phyloP scores from a whole-genome alignment of 2,329 filamentous ascomycete genomes.

The Ascochyta pisi region DNA sequence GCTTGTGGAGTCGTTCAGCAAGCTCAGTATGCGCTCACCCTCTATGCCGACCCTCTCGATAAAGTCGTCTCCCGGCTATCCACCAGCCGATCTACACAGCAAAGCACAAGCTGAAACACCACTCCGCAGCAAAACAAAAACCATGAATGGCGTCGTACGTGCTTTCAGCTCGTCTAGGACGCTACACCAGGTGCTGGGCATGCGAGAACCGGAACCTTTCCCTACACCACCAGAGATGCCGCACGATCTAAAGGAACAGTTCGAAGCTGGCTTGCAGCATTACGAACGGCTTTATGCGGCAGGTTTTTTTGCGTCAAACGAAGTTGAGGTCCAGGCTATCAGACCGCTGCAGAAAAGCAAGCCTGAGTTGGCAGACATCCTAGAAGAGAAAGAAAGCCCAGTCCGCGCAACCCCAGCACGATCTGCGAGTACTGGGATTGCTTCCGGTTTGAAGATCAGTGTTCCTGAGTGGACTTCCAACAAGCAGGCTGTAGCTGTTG shows the following conservation, averaged over 20 bases:
- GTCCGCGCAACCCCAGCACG: background rate
- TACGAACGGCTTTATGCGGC: background rate
- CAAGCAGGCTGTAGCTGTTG: background rate
- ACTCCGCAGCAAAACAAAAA: constrained; percentile 1
- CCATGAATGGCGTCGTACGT: constrained; percentile 1
- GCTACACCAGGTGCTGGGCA: constrained; percentile 25
- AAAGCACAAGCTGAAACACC: constrained; percentile 1
- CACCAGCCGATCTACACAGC: constrained; percentile 1
- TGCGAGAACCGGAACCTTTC: constrained; percentile 18
- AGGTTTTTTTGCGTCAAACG: background rate
- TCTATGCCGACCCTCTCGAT: background rate
- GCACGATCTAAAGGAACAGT: background rate
- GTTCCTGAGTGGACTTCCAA: background rate
- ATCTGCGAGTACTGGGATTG: background rate
- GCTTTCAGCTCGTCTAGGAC: constrained; percentile 9
- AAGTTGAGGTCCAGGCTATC: background rate
- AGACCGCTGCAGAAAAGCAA: background rate
- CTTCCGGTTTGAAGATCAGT: background rate
- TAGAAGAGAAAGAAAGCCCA: constrained; percentile 10
- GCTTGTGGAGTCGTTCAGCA: background rate
- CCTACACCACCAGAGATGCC: constrained; percentile 1
- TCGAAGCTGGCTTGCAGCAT: background rate
- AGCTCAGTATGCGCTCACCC: constrained; percentile 1
- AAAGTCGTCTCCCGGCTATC: background rate
- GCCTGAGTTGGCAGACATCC: background rate